Base-by-base conservation (phyloP, 2,329 filamentous ascomycete genomes). In the Pezicula carpinea region DNA sequence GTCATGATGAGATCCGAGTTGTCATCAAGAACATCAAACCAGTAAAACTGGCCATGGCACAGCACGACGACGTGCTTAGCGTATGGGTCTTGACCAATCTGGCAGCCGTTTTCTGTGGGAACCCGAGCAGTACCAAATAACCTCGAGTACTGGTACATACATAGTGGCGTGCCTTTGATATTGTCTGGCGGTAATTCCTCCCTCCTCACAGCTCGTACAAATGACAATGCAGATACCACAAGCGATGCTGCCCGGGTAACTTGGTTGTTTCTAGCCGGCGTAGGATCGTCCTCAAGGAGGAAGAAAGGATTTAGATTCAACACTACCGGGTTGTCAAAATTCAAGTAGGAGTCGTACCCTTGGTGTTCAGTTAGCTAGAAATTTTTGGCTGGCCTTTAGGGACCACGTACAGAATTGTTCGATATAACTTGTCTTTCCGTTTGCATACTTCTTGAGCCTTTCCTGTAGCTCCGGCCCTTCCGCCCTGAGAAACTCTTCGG, bases 331-430 rank as follows among this genome's bases (percentile, higher is more conserved):
- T 96, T 97, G 65, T 97, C 93, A 64, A 86, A 99, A 70, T 97
- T 97, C 53, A 99, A 76, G 64, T 97, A 99, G 23, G 93, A 97
- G 66, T 99, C 93, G 65, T 97, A 97, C 93, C 91, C 91, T 96
- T 32, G 47, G 26, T 18, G 14, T 17, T 11, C 36, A 23, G 18
- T 58, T 29, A 57, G 42, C 29, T 22, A 35, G 10, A 4, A 10
- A 15, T 31, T 14, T 19, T 6, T 3, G 26, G n/a, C 10, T n/a
- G 11, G 5, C 4, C 8, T 11, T 13, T 1, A 11, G 18, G 26
- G 18, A 11, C 7, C 10, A 77, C 88, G 64, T 79, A 96, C 92
- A 99, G 60, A 99, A 99, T 61, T 99, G 93, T 65, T 97, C 93
- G 59, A 99, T 97, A 64, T 96, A 99, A 68, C 92, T 97, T 32